These are phyloP conservation scores for Wilcoxina mikolae DNA, from an alignment of 495 filamentous ascomycete species.

Conservation along the genomic window DNA sequence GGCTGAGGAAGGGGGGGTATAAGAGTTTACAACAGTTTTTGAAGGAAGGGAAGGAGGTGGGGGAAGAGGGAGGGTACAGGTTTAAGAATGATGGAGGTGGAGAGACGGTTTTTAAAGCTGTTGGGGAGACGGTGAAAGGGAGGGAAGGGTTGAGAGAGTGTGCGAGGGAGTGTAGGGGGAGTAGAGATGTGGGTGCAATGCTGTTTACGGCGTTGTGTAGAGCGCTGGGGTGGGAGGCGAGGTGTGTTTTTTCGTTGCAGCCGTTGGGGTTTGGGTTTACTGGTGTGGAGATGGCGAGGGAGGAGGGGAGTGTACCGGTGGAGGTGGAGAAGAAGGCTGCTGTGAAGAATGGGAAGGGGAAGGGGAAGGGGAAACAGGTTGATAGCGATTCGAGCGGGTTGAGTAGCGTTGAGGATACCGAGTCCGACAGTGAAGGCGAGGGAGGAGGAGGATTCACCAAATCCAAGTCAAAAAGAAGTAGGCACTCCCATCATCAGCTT, in stretches of 20 bases:
- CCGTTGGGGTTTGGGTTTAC: conserved; percentile 85
- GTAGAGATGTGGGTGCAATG: conserved; percentile 74
- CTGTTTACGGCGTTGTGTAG: conserved; percentile 83
- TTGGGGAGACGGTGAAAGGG: conserved; percentile 46
- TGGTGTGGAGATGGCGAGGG: conserved; percentile 55
- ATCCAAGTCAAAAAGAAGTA: conserved; percentile 23
- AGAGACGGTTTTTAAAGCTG: conserved; percentile 11
- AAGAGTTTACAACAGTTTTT: conserved; percentile 53
- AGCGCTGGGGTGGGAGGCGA: conserved; percentile 62
- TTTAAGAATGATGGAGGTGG: background rate
- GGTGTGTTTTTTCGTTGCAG: conserved; percentile 72
- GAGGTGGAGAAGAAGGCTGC: conserved; percentile 20
- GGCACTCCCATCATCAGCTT: conserved; percentile 8
- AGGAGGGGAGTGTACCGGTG: conserved; percentile 27
- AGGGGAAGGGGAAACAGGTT: background rate
- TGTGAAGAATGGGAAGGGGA: conserved; percentile 6
- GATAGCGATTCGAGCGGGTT: conserved; percentile 7
- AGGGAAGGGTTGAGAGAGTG: conserved; percentile 50
- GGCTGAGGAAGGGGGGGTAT: conserved; percentile 80
- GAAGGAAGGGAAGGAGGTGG: conserved; percentile 30
- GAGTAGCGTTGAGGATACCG: background rate
- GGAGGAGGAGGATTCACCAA: conserved; percentile 6
- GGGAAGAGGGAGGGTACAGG: background rate
- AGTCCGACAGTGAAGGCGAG: background rate
- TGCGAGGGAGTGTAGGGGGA: conserved; percentile 62